phyloP scores from a whole-genome alignment of 371 early-diverging fungal species.

The Entomophthora muscae region DNA sequence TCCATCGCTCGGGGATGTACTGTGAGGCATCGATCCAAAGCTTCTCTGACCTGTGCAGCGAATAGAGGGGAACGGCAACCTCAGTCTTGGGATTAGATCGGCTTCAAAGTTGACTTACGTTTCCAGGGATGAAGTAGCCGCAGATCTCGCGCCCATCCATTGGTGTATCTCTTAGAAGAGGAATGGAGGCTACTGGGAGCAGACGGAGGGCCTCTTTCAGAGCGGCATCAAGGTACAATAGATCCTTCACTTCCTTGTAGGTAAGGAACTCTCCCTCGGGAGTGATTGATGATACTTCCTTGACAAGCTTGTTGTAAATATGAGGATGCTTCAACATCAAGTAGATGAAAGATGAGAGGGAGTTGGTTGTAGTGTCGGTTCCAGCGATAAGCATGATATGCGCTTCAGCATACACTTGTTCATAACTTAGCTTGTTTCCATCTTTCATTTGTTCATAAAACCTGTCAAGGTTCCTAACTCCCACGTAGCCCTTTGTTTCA shows the following conservation, averaged over 20 bases:
- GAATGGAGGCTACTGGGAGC: neutral
- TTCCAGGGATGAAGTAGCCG: conserved; percentile 1
- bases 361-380: neutral
- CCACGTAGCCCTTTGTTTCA: neutral
- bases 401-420: neutral
- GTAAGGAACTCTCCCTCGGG: neutral
- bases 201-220: conserved; percentile 2
- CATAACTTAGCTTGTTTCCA: neutral
- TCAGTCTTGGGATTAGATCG: neutral
- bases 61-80: neutral
- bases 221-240: conserved; percentile 2
- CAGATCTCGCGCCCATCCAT: neutral
- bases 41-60: neutral
- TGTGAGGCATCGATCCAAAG: neutral
- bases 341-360: neutral
- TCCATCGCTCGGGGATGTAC: neutral
- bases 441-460: neutral
- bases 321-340: neutral
- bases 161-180: neutral
- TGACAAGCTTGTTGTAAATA: neutral
- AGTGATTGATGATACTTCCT: neutral
- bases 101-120: neutral
- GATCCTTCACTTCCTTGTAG: neutral
- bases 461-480: neutral
- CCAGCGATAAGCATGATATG: neutral